phyloP scores from a whole-genome alignment of 768 basidiomycete species.

The Arthromyces matolae region DNA sequence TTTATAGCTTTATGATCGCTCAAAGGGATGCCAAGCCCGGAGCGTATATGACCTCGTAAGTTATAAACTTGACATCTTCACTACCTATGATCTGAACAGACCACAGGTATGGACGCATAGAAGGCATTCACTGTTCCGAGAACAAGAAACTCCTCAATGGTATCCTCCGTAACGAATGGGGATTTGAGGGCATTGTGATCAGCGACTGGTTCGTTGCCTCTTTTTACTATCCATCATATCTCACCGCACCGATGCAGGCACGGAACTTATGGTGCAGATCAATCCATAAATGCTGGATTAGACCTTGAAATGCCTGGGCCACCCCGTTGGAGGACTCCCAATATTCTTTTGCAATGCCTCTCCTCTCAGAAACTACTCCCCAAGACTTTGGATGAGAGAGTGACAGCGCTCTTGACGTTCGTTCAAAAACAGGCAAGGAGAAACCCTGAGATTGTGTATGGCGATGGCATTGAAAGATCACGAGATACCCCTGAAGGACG shows the following conservation, averaged over 20 bases:
- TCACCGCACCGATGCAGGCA: conserved; percentile 47
- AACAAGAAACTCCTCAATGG: conserved; percentile 54
- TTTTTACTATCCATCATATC: conserved; percentile 1
- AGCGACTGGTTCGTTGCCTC: conserved; percentile 62
- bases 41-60: conserved; percentile 65
- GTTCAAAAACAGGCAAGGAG: conserved; percentile 53
- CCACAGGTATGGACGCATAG: conserved; percentile 65
- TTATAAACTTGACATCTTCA: conserved; percentile 5
- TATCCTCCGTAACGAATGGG: conserved; percentile 74
- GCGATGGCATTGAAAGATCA: conserved; percentile 56
- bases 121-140: conserved; percentile 70
- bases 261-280: conserved; percentile 68
- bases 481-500: conserved; percentile 50
- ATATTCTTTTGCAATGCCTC: conserved; percentile 34
- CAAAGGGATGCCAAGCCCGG: conserved; percentile 58
- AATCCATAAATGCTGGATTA: conserved; percentile 66
- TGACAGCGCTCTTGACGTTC: conserved; percentile 47
- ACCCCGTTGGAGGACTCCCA: conserved; percentile 60
- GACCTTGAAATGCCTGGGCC: conserved; percentile 79
- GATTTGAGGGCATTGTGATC: conserved; percentile 65
- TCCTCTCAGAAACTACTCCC: conserved; percentile 45
- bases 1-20: conserved; percentile 61
- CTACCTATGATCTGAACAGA: neutral
- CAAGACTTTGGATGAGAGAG: conserved; percentile 47
- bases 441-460: conserved; percentile 59